Evolutionary conservation across 2,329 filamentous ascomycete species (phyloP), one percentile per base, ranked within the genome.

Genomic region (Colletotrichum caudatum): DNA sequence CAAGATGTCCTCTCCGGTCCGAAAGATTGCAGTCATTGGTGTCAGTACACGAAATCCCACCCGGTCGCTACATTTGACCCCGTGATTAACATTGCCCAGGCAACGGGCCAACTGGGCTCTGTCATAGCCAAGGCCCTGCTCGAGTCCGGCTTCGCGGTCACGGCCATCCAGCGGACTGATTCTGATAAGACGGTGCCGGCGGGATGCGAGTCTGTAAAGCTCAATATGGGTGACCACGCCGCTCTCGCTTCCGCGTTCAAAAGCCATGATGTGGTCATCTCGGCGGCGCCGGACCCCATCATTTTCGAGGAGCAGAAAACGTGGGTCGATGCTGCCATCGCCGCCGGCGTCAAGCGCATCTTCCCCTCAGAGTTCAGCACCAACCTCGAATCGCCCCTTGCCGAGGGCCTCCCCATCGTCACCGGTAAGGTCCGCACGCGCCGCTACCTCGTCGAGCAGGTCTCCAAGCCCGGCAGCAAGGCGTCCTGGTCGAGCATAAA

Each of bases 221-320:
- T 81, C 37, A 83, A 83, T 75, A 80, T 81, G 59, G 63, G 58
- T 26, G 64, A 67, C 8, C 76, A 84, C 3, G 77, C 82, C 0
- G 85, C 85, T 20, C 83, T 92, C n/a, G 83, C 79, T 0, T 73
- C 80, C 0, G 87, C 86, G 0, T 84, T 92, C 56, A 74, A 83
- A 58, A 88, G 85, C 56, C 85, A 89, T 68, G 89, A 91, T 71
- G 89, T 85, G 0, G 82, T 91, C 20, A 78, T 90, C 37, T 84
- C 83, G 18, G 79, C 84, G 1, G 80, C 88, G 23, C 83, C 81
- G 20, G 76, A 86, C 8, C 53, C 72, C 11, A 69, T 66, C 16
- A 61, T 74, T 5, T 35, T 70, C 1, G 85, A 88, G 69, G 78
- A 79, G 20, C 87, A 89, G 73, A 78, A 80, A 41, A 81, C 80